Base-by-base conservation (phyloP, 352 stramenopile species). In the Aphanomyces astaci region DNA sequence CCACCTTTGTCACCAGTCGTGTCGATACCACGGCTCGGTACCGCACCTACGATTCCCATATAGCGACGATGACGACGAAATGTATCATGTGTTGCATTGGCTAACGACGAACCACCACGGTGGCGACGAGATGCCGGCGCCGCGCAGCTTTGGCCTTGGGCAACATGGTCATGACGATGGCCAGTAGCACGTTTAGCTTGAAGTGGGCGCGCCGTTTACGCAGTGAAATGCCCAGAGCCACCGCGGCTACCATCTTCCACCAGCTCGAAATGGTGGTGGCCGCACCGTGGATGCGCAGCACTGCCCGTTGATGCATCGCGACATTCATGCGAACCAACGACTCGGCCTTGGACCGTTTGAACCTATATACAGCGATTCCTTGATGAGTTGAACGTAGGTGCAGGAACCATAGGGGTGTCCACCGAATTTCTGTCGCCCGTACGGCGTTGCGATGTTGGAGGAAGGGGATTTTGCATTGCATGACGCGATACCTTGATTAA, bases 181-280 rank as follows among this genome's bases (percentile, higher is more conserved):
- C 43, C 13, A 59, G n/a, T 0, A 32, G 5, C 2, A 59, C 17
- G 10, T 68, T 40, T 3, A 27, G 30, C 13, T 32, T 24, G 1
- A 32, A 22, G 31, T 68, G 62, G n/a, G 62, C 62, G 22, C 48
- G 62, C 4, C 33, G 25, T n/a, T 59, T 59, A 4, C 51, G 62
- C 28, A 68, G 43, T 31, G 2, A 17, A 5, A 46, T 19, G 13
- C 28, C 15, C 1, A 68, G 4, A 5, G 62, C 5, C 3, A 60
- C 59, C 31, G 62, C 40, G 13, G 25, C 25, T 3, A 59, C 19
- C 39, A 59, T 68, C 17, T 48, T 60, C 62, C 62, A 68, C 62
- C 62, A 68, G 30, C 62, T 59, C 25, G 62, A 19, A 11, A 68
- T 10, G 10, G 0, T 59, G 3, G 62, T 68, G 5, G 43, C 62